Base-by-base conservation (phyloP, 345 rosid species). In the Turnera subulata region DNA sequence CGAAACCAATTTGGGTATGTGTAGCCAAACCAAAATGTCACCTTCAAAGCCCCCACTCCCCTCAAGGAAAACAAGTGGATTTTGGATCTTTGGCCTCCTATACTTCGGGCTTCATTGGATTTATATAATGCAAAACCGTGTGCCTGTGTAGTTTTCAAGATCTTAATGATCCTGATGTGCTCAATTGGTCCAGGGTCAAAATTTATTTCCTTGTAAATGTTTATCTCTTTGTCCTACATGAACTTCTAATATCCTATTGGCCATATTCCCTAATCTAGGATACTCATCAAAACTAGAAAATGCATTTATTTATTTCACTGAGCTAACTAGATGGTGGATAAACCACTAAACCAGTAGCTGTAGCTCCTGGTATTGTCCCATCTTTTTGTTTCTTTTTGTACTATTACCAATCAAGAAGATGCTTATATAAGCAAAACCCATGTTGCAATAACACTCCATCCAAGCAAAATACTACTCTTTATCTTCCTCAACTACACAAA, bases 331-430 rank as follows among this genome's bases (percentile, higher is more conserved):
- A n/a, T n/a, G n/a, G n/a, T n/a, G n/a, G n/a, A 10, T 33, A 18
- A 12, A 13, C 40, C 16, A 19, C n/a, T n/a, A 53, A 53, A 53
- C 56, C 56, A 53, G 15, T 19, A 0, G 25, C 43, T 12, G 42
- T 5, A 25, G 61, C 61, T 56, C 32, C 47, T 24, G 49, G 37
- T 56, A 22, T 37, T 42, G 18, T 24, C 29, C 60, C 1, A 21
- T 37, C 5, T 11, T 21, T 39, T n/a, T 21, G 32, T 50, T 50
- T 25, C 16, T n/a, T n/a, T n/a, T n/a, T n/a, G n/a, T n/a, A n/a
- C 11, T 17, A 1, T 9, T 6, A 14, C 3, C 38, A n/a, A 7
- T 9, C 6, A 1, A 15, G 24, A n/a, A 11, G 0, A 13, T 47
- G 15, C 26, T 18, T 56, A 42, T 42, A 56, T 56, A 42, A 38